These are phyloP conservation scores for Coccomyxa subellipsoidea DNA, from an alignment of 163 green algal species.

Conservation along the genomic window DNA sequence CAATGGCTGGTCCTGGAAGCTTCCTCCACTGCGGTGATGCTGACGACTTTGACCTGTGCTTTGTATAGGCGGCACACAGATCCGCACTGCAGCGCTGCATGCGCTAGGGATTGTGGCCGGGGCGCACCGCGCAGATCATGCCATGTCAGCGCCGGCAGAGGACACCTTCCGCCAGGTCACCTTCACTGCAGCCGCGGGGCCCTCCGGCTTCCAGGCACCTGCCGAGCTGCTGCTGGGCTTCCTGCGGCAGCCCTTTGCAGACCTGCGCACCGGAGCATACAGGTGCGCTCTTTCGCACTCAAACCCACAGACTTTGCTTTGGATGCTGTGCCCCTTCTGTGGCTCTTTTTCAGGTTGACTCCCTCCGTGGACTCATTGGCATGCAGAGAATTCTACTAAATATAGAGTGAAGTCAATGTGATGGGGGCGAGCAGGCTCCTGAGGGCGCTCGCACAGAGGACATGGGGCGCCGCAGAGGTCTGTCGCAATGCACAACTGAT, in stretches of 20 bases:
- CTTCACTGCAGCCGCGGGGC: conserved; percentile 20
- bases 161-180: conserved; percentile 23
- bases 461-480: conserved; percentile 17
- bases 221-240: conserved; percentile 21
- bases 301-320: neutral
- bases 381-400: neutral
- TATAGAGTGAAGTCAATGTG: neutral
- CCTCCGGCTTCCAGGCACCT: conserved; percentile 17
- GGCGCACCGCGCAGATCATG: conserved; percentile 19
- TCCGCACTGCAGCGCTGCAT: conserved; percentile 38
- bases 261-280: conserved; percentile 32
- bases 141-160: conserved; percentile 14
- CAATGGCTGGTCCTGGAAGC: neutral
- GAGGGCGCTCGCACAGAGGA: conserved; percentile 6
- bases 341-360: neutral
- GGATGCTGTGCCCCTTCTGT: neutral
- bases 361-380: neutral
- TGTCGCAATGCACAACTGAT: conserved; percentile 20
- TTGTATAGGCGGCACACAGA: conserved; percentile 15
- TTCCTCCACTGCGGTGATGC: no score
- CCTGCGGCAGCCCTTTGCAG: conserved; percentile 36
- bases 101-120: conserved; percentile 33
- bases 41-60: neutral
- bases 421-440: neutral
- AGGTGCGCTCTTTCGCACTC: conserved; percentile 2